These are phyloP conservation scores for Penicillium sp. DNA, from an alignment of 2,329 filamentous ascomycete genomes.

Conservation along the genomic window DNA sequence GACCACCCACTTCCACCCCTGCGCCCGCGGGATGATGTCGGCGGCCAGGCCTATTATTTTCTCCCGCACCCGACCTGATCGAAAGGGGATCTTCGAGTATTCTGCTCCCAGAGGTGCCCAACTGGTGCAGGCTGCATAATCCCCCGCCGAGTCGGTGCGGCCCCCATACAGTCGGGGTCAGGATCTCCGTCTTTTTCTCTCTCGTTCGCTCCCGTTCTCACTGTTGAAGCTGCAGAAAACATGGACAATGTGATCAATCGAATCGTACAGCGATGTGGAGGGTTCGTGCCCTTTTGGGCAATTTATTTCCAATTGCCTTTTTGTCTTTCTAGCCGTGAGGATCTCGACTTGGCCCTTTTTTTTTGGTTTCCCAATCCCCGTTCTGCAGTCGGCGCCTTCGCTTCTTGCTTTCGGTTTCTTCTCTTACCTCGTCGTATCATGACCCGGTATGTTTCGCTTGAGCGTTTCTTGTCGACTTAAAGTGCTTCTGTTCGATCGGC, in stretches of 20 bases:
- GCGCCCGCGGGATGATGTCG: not conserved
- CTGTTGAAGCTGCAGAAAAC: slow-evolving; percentile 20
- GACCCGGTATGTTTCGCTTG: slow-evolving; percentile 20
- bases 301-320: slow-evolving; percentile 4
- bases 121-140: not conserved
- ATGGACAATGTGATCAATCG: slow-evolving; percentile 25
- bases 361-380: not conserved
- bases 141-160: not conserved
- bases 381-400: not conserved
- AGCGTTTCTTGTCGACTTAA: slow-evolving; percentile 15
- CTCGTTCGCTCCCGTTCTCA: not conserved
- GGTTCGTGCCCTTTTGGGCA: slow-evolving; percentile 16
- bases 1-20: not conserved
- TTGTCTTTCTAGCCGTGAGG: not conserved
- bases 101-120: not conserved
- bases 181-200: not conserved
- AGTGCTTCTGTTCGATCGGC: slow-evolving; percentile 10
- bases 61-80: not conserved
- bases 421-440: slow-evolving; percentile 18
- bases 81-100: slow-evolving; percentile 2
- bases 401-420: not conserved
- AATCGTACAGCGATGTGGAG: slow-evolving; percentile 10
- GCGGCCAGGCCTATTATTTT: not conserved
- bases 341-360: not conserved
- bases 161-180: slow-evolving; percentile 4